Evolutionary conservation across 176 grass and related monocot species (phyloP).

Genomic region (Musa acuminata): DNA sequence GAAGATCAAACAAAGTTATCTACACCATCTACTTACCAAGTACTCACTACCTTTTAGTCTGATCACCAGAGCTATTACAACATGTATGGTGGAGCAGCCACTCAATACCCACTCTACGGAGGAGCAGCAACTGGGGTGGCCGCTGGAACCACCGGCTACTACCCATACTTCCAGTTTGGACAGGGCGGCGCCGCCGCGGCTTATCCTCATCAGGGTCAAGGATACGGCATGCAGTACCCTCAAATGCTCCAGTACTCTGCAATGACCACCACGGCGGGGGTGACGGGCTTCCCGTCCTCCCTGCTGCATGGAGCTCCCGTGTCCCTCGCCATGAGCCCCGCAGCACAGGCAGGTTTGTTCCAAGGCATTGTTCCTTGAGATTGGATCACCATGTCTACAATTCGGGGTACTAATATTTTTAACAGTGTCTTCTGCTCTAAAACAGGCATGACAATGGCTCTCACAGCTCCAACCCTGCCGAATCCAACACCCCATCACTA

Average conservation of each 20-base stretch:
- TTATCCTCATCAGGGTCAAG: slow-evolving; percentile 5
- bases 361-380: not conserved
- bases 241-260: slow-evolving; percentile 7
- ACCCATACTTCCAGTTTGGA: slow-evolving; percentile 13
- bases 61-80: slow-evolving; percentile 18
- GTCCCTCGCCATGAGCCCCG: not conserved
- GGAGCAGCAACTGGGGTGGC: slow-evolving; percentile 10
- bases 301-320: slow-evolving; percentile 9
- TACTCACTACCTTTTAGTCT: not conserved
- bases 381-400: not conserved
- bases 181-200: not conserved
- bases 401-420: not conserved
- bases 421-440: slow-evolving; percentile 9
- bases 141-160: not conserved
- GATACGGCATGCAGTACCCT: slow-evolving; percentile 8
- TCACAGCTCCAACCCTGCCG: slow-evolving; percentile 13
- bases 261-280: not conserved
- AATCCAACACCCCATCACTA: slow-evolving; percentile 15
- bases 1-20: not conserved
- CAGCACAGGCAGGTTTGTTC: slow-evolving; percentile 14
- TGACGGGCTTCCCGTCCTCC: not conserved
- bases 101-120: slow-evolving; percentile 12
- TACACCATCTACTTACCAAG: not conserved
- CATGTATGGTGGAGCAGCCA: not conserved
- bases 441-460: slow-evolving; percentile 18